Conservation (phyloP, 139 green algal species). For the Chlamydomonas sphaeroides region DNA sequence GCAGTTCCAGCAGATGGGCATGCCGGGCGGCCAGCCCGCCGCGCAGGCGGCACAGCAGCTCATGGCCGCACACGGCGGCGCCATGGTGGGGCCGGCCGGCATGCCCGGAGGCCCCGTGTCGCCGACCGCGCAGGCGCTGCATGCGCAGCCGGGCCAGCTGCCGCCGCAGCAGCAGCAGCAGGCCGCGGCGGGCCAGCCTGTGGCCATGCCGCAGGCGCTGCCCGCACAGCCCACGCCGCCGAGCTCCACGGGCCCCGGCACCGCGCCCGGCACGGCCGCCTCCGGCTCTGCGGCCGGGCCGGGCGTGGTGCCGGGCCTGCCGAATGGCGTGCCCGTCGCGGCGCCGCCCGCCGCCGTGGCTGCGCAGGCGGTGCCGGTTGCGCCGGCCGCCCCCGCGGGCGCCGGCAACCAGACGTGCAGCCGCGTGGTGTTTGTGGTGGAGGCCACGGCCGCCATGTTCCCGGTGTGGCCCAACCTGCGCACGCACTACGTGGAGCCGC, state of each 20-base stretch:
- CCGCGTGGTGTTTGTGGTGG: conserved; percentile 34
- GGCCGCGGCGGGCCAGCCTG: not conserved
- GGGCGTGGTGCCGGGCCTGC: no score
- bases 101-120: no score
- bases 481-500: conserved; percentile 29
- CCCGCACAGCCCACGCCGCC: not conserved
- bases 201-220: no score
- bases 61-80: not conserved
- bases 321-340: no score
- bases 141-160: not conserved
- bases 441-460: conserved; percentile 27
- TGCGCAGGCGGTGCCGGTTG: no score
- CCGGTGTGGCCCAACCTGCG: conserved; percentile 29
- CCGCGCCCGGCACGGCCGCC: not conserved
- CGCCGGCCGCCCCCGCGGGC: not conserved
- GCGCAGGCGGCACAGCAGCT: not conserved
- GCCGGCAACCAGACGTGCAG: not conserved
- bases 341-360: no score
- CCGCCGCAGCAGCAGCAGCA: not conserved
- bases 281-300: no score
- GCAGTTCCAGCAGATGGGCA: not conserved
- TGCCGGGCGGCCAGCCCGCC: not conserved
- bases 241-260: not conserved
- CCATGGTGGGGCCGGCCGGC: not conserved
- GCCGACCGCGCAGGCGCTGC: not conserved